Percentiles rank a stretch among this genome's conserved stretches.
Conservation (phyloP, 2,329 filamentous ascomycete species). For the Cyphellophora attinorum region DNA sequence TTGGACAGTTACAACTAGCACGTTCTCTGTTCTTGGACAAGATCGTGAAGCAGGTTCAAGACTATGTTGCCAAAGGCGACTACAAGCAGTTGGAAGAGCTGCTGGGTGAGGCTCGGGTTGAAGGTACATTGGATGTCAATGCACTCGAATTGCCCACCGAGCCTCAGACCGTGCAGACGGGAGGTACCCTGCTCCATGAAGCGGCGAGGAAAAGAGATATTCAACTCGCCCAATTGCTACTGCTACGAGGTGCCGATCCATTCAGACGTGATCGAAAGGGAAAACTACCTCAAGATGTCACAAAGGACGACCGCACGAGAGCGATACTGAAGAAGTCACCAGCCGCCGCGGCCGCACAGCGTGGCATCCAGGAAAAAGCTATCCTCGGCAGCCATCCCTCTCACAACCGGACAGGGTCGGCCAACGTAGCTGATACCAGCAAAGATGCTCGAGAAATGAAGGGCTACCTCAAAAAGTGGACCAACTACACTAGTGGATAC, state of each 20-base stretch:
- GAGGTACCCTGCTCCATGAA: slow-evolving; percentile 90
- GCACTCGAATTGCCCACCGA: slow-evolving; percentile 81
- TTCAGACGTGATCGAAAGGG: slow-evolving; percentile 92
- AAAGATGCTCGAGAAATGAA: slow-evolving; percentile 95
- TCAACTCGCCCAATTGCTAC: slow-evolving; percentile 76
- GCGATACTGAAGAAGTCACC: slow-evolving; percentile 89
- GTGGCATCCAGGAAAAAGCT: slow-evolving; percentile 93
- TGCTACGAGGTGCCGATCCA: slow-evolving; percentile 91
- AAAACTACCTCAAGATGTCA: slow-evolving; percentile 90
- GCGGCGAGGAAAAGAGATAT: slow-evolving; percentile 81
- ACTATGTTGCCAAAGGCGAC: slow-evolving; percentile 60
- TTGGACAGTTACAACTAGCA: slow-evolving; percentile 84
- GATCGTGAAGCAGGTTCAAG: slow-evolving; percentile 76
- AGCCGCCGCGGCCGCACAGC: slow-evolving; percentile 84
- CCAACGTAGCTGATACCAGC: slow-evolving; percentile 47
- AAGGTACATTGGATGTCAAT: slow-evolving; percentile 85
- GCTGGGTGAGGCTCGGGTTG: slow-evolving; percentile 74
- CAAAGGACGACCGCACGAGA: slow-evolving; percentile 82
- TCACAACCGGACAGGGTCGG: slow-evolving; percentile 26
- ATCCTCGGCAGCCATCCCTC: slow-evolving; percentile 67
- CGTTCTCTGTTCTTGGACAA: slow-evolving; percentile 81
- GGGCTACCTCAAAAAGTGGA: slow-evolving; percentile 98
- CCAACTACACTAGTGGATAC: slow-evolving; percentile 95
- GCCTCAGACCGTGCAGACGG: slow-evolving; percentile 62
- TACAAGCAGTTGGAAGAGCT: slow-evolving; percentile 71